These are phyloP conservation scores for Pseudozyma pruni DNA, from an alignment of 1,284 basidiomycete species.

Conservation along the genomic window DNA sequence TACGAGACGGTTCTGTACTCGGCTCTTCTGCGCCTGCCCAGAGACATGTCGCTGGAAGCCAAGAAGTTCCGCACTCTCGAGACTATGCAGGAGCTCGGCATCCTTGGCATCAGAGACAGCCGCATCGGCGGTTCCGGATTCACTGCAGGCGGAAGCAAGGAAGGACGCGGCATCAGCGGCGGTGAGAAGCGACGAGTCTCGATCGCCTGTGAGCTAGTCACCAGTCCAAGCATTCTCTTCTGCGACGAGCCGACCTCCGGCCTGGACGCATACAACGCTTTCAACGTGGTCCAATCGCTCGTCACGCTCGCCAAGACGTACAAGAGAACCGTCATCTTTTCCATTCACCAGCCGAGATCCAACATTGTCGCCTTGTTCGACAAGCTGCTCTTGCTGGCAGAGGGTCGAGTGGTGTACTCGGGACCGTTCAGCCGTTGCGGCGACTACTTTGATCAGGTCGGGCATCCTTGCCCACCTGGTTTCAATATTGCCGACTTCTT, in stretches of 20 bases:
- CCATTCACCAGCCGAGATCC: conserved; percentile 97
- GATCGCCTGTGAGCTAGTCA: conserved; percentile 98
- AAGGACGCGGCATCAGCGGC: conserved; percentile 73
- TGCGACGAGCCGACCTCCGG: conserved; percentile 96
- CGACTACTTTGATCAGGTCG: conserved; percentile 81
- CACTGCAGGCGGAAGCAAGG: conserved; percentile 77
- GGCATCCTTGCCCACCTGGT: conserved; percentile 87
- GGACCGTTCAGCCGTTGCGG: conserved; percentile 80
- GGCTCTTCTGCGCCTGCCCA: conserved; percentile 85
- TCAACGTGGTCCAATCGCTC: conserved; percentile 89
- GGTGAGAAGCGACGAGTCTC: conserved; percentile 70
- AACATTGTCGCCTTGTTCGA: conserved; percentile 97
- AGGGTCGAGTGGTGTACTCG: conserved; percentile 77
- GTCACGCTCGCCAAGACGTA: conserved; percentile 86
- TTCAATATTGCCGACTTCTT: conserved; percentile 89
- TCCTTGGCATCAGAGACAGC: conserved; percentile 87
- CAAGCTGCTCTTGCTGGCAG: conserved; percentile 84
- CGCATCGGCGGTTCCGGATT: conserved; percentile 80
- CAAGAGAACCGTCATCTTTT: conserved; percentile 95
- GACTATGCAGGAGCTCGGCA: conserved; percentile 94
- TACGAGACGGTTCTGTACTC: conserved; percentile 97
- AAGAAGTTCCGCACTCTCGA: conserved; percentile 94
- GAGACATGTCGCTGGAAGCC: conserved; percentile 92
- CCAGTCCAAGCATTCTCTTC: conserved; percentile 92
- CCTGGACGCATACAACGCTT: conserved; percentile 88